These are phyloP conservation scores for Leptographium procerum DNA, from an alignment of 2,329 filamentous ascomycete species.

Conservation along the genomic window DNA sequence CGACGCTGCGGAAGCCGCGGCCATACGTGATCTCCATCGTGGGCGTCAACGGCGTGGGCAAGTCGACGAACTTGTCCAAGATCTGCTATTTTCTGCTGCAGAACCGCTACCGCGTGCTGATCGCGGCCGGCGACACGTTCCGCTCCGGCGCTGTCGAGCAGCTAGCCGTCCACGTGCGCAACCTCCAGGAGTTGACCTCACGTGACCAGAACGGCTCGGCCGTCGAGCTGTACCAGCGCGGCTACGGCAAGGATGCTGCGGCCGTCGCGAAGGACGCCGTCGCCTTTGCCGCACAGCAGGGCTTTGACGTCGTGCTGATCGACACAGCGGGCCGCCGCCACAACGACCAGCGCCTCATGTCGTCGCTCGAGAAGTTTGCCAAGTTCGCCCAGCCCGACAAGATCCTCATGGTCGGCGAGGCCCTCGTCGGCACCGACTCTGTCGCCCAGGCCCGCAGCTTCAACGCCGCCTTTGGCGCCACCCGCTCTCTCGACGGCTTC, in stretches of 20 bases:
- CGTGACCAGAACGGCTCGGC: conserved; percentile 63
- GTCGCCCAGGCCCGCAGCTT: conserved; percentile 96
- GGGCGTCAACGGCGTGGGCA: conserved; percentile 95
- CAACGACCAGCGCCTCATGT: conserved; percentile 95
- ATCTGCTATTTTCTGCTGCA: conserved; percentile 97
- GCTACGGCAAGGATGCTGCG: conserved; percentile 95
- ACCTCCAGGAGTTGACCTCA: conserved; percentile 76
- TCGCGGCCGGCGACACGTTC: conserved; percentile 94
- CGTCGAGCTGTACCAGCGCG: conserved; percentile 91
- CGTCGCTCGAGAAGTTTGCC: conserved; percentile 90
- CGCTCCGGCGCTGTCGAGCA: conserved; percentile 95
- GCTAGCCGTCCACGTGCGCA: conserved; percentile 86
- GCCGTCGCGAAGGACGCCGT: conserved; percentile 93
- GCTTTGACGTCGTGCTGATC: conserved; percentile 89
- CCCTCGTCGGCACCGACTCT: conserved; percentile 87
- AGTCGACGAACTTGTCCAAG: conserved; percentile 95
- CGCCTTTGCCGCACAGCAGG: conserved; percentile 58
- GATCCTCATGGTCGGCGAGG: conserved; percentile 88
- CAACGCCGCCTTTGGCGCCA: conserved; percentile 78
- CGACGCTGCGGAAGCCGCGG: conserved; percentile 52
- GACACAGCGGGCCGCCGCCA: conserved; percentile 91
- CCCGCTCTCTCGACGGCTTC: conserved; percentile 79
- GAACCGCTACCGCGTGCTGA: conserved; percentile 90
- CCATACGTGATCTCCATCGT: conserved; percentile 98
- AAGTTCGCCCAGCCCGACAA: conserved; percentile 95